phyloP scores from a whole-genome alignment of 1,284 basidiomycete genomes.

The Sanguinoderma infundibulare region DNA sequence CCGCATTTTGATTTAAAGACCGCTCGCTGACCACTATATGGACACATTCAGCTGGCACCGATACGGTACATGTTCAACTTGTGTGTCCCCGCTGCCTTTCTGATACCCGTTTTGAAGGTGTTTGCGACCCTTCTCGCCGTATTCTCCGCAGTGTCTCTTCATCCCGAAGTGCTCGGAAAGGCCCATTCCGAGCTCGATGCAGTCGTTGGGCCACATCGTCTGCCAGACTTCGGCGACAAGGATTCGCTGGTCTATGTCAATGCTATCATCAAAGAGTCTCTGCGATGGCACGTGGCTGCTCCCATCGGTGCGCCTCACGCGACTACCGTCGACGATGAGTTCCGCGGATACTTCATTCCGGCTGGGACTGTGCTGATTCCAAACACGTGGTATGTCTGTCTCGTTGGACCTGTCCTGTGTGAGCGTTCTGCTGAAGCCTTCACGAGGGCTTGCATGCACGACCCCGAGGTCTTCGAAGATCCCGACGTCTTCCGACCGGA shows the following conservation, averaged over 20 bases:
- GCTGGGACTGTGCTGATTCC: slow-evolving; percentile 23
- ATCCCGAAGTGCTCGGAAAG: slow-evolving; percentile 26
- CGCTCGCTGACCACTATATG: no score
- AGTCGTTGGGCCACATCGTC: slow-evolving; percentile 19
- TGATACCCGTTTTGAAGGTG: slow-evolving; percentile 30
- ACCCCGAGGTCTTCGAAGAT: neutral
- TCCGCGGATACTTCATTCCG: slow-evolving; percentile 18
- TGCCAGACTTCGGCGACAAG: slow-evolving; percentile 23
- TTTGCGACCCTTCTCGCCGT: slow-evolving; percentile 19
- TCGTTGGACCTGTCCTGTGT: neutral
- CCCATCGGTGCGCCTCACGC: slow-evolving; percentile 1
- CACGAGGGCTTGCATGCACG: slow-evolving; percentile 5
- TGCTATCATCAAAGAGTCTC: slow-evolving; percentile 15
- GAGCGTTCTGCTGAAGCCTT: neutral
- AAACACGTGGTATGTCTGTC: slow-evolving; percentile 26
- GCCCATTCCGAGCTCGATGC: slow-evolving; percentile 35
- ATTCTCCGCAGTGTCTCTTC: slow-evolving; percentile 24
- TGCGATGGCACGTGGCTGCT: neutral
- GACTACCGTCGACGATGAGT: slow-evolving; percentile 15
- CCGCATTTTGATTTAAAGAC: no score
- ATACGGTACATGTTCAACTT: neutral
- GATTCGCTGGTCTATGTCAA: slow-evolving; percentile 21
- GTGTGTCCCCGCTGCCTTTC: neutral
- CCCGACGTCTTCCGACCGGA: slow-evolving; percentile 1
- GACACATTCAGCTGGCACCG: no score